These are phyloP conservation scores for Blastobotrys raffinosifermentans DNA, from an alignment of 1,139 yeast species.

Conservation along the genomic window DNA sequence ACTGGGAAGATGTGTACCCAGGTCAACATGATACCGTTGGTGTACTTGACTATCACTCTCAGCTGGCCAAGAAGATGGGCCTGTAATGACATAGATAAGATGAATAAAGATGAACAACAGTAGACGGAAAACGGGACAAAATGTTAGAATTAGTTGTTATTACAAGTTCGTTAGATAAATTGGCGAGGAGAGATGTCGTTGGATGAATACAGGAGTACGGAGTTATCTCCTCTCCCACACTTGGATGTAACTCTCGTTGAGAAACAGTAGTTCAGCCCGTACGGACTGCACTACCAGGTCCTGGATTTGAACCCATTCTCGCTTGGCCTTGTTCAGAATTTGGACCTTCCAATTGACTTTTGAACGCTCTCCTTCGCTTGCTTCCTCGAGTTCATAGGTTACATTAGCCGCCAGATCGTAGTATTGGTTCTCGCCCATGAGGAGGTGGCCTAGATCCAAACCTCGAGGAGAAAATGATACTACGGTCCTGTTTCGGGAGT, in stretches of 20 bases:
- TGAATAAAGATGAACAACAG: too few relatives aligned
- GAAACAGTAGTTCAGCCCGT: conserved; percentile 54
- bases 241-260: conserved; percentile 60
- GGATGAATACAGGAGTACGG: too few relatives aligned
- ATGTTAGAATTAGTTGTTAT: not conserved
- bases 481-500: conserved; percentile 54
- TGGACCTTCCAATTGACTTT: conserved; percentile 46
- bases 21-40: conserved; percentile 21
- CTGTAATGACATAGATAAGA: conserved; percentile 32
- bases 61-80: conserved; percentile 63
- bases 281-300: conserved; percentile 45
- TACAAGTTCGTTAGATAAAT: not conserved
- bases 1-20: conserved; percentile 87
- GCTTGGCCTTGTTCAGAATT: conserved; percentile 38
- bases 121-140: too few relatives aligned
- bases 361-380: conserved; percentile 12
- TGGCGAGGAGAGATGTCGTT: too few relatives aligned
- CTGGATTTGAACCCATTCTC: conserved; percentile 53
- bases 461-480: conserved; percentile 51
- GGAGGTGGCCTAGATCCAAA: conserved; percentile 39
- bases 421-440: conserved; percentile 17
- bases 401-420: conserved; percentile 51
- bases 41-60: conserved; percentile 55
- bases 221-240: conserved; percentile 49
- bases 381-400: conserved; percentile 36